Evolutionary conservation across 2,329 filamentous ascomycete genomes (phyloP), one percentile per base, ranked within the genome.

Genomic region (Knoxdaviesia proteae): DNA sequence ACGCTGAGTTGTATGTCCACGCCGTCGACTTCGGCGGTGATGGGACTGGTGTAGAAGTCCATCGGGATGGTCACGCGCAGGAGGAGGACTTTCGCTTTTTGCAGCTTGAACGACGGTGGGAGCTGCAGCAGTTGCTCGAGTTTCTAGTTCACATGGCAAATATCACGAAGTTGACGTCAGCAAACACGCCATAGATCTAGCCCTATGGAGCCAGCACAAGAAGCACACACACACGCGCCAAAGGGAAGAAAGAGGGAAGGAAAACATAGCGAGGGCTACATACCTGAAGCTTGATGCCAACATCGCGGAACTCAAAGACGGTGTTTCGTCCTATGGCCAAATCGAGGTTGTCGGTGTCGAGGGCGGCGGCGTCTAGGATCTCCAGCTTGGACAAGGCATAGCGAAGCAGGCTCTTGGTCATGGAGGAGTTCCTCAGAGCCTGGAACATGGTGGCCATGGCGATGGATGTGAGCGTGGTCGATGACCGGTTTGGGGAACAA

Each of bases 321-420:
- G 80, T 90, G 49, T 79, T 78, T 57, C 79, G 77, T 34, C 90
- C 90, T 60, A 84, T 73, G 39, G 77, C 77, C 50, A 94, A 74
- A 51, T 92, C 84, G 48, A 96, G 63, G 50, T 84, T 84, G 49
- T 90, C 84, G 47, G 90, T 69, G 53, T 94, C 82, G 50, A 94
- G 65, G 8, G 81, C 78, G 54, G 92, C 80, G 45, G 84, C 81
- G 54, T 96, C 90, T 46, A 98, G 73, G 44, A 94, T 68, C 51
- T 93, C 86, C 46, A 94, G 68, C 45, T 79, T 77, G 30, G 80
- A 80, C 37, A 98, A 66, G 41, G 79, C 84, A 64, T 90, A 94
- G 50, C 84, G 79, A 49, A 96, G 71, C 52, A 96, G 69, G 58
- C 80, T 77, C 69, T 90, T 93, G 62, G 87, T 83, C 67, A 93